phyloP scores from a whole-genome alignment of 2,329 filamentous ascomycete genomes.

The Periconia macrospinosa region DNA sequence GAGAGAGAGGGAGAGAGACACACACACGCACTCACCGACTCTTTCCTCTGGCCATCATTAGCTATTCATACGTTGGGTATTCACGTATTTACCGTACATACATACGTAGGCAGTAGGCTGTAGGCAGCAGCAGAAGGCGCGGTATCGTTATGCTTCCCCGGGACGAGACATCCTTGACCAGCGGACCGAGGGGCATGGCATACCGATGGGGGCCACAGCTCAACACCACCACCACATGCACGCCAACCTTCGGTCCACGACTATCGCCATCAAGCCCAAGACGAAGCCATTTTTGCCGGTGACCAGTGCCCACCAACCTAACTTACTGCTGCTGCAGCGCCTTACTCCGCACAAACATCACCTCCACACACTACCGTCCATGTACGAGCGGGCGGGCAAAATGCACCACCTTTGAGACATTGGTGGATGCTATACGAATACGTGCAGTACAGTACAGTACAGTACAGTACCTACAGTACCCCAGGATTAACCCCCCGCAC shows the following conservation, averaged over 20 bases:
- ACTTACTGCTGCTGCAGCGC: background rate
- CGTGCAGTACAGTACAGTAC: background rate
- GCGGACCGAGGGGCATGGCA: slow-evolving; percentile 1
- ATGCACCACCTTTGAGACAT: too few species aligned
- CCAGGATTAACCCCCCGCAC: background rate
- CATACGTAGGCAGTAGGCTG: background rate
- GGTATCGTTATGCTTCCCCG: background rate
- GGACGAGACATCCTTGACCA: background rate
- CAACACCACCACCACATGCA: background rate
- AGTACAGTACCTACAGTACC: background rate
- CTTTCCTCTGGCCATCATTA: background rate
- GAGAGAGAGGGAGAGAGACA: too few species aligned
- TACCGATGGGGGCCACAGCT: background rate
- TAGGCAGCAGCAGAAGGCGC: too few species aligned
- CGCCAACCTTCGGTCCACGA: too few species aligned
- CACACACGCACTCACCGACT: background rate
- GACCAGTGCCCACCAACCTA: too few species aligned
- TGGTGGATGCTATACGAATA: background rate
- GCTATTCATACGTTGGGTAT: too few species aligned
- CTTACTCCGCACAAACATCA: background rate
- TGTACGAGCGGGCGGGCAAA: too few species aligned
- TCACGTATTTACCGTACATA: too few species aligned
- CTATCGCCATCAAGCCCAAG: background rate
- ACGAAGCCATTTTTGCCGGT: background rate
- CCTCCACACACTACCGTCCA: background rate